Conservation (phyloP, 2,329 filamentous ascomycete genomes). For the Penicillium sp. region DNA sequence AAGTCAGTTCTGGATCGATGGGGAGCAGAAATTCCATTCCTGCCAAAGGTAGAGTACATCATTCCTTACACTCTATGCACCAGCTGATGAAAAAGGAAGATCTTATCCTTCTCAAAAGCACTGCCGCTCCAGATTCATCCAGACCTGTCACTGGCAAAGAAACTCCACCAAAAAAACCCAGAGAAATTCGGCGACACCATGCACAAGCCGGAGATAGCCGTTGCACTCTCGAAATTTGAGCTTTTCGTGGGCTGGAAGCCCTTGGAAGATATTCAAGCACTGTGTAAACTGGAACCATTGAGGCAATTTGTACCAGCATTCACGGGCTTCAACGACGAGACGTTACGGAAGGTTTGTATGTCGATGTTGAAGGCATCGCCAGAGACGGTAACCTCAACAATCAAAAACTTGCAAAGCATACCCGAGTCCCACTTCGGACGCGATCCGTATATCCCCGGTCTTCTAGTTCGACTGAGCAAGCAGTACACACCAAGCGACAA, state of each 20-base stretch:
- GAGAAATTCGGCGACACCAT: conserved; percentile 69
- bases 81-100: conserved; percentile 35
- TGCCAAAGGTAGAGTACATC: conserved; percentile 60
- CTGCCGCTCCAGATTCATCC: conserved; percentile 75
- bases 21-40: conserved; percentile 66
- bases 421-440: conserved; percentile 51
- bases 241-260: conserved; percentile 76
- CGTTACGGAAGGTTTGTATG: conserved; percentile 57
- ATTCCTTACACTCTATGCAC: background rate
- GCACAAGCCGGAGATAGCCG: conserved; percentile 78
- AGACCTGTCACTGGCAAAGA: conserved; percentile 64
- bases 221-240: conserved; percentile 71
- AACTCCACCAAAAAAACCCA: conserved; percentile 65
- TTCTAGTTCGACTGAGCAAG: conserved; percentile 63
- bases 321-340: conserved; percentile 56
- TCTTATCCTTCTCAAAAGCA: conserved; percentile 73
- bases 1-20: conserved; percentile 61
- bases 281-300: conserved; percentile 59
- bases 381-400: conserved; percentile 54
- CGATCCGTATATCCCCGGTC: conserved; percentile 61
- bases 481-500: conserved; percentile 67
- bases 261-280: conserved; percentile 56
- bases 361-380: conserved; percentile 55
- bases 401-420: conserved; percentile 53
- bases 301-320: conserved; percentile 54